phyloP scores from a whole-genome alignment of 768 basidiomycete species.

The Tephrocybe sp. region DNA sequence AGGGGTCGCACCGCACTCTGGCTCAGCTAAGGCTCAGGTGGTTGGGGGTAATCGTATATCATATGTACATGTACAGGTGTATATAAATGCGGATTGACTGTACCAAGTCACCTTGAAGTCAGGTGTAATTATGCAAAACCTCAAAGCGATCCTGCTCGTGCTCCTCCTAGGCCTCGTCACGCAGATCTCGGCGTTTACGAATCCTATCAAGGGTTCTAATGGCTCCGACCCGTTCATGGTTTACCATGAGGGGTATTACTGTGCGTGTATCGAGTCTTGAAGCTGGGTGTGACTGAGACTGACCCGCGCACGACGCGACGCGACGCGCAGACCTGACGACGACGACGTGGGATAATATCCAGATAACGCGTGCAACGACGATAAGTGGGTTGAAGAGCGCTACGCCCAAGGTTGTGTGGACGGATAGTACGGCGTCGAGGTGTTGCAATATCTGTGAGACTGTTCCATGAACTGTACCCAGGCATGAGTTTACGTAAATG shows the following conservation, averaged over 20 bases:
- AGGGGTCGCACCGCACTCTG: too few species aligned
- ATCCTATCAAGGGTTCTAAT: conserved; percentile 25
- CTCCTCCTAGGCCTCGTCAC: conserved; percentile 4
- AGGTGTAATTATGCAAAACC: conserved; percentile 8
- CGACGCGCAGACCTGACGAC: conserved; percentile 24
- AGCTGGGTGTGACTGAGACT: too few species aligned
- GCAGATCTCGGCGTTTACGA: conserved; percentile 21
- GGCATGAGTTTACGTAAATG: too few species aligned
- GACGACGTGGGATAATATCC: conserved; percentile 29
- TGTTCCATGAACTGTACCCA: too few species aligned
- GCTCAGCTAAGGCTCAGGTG: too few species aligned
- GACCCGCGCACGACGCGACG: too few species aligned
- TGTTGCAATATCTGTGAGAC: conserved; percentile 29
- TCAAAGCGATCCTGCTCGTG: conserved; percentile 10
- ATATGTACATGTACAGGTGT: too few species aligned
- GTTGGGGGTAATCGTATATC: too few species aligned
- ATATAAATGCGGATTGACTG: too few species aligned
- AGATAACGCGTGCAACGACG: conserved; percentile 27
- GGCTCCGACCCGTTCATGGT: conserved; percentile 30
- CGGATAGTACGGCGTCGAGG: conserved; percentile 24
- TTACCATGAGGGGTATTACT: conserved; percentile 29
- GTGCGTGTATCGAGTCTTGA: too few species aligned
- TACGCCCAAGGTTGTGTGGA: conserved; percentile 29
- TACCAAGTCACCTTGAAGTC: too few species aligned
- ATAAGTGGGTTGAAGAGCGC: conserved; percentile 32